Evolutionary conservation across 257 asterid genomes (phyloP), one percentile per base, ranked within the genome.

Genomic region (Forsythia viridissima): DNA sequence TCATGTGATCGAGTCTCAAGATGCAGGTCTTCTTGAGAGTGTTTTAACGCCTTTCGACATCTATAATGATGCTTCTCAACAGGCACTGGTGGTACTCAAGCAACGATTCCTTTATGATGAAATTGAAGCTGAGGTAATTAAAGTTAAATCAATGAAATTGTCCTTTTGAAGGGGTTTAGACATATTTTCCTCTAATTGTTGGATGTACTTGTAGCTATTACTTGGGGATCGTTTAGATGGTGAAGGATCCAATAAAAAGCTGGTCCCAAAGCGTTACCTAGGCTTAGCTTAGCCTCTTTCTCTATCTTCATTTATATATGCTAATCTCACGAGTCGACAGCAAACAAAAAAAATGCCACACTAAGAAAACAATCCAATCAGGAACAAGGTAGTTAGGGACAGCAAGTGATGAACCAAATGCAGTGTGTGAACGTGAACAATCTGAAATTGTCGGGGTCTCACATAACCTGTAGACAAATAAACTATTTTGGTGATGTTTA

Each of bases 31-130:
- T 82, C 85, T 96, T 79, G 99, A 93, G 91, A 92, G 95, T 74
- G 84, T 89, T 70, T 82, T 96, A 85, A 93, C 92, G 92, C 98
- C 99, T 44, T 96, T 96, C 78, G 99, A 96, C 83, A 93, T 96
- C 86, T 96, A 96, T 77, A 96, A 93, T 79, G 99, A 96, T 89
- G 97, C 99, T 81, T 97, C 98, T 78, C 98, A 96, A 83, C 96
- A 93, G 72, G 98, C 97, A 79, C 88, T 96, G 59, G 97, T 90
- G 76, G 88, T 88, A 85, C 97, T 93, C 84, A 92, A 96, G 91
- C 99, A 96, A 87, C 94, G 99, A 11, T 93, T 92, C 85, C 98
- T 96, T 76, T 96, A 96, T 65, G 99, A 96, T 88, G 99, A 96
- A 88, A 89, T 96, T 71, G 99, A 96, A 86, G 99, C 99, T n/a